phyloP scores from a whole-genome alignment of 2,329 filamentous ascomycete species.

The Trichoderma arundinaceum region DNA sequence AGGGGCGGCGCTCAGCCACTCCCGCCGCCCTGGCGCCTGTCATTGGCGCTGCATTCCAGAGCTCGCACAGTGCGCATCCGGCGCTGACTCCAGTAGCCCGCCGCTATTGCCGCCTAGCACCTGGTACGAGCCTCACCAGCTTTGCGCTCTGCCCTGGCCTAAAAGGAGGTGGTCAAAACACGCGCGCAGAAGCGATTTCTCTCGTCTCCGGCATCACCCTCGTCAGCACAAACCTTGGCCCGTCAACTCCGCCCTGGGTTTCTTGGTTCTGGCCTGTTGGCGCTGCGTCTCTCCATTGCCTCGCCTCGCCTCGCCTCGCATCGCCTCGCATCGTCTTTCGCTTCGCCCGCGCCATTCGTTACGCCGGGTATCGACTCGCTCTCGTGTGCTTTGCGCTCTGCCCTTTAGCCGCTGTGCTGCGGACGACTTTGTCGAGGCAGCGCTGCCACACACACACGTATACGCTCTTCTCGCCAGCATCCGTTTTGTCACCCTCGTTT shows the following conservation, averaged over 20 bases:
- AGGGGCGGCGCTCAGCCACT: conserved; percentile 20
- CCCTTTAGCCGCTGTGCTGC: neutral
- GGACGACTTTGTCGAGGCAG: no score
- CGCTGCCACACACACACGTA: neutral
- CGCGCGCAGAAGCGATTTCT: neutral
- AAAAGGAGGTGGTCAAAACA: conserved; percentile 26
- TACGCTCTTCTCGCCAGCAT: neutral
- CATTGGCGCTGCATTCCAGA: conserved; percentile 24
- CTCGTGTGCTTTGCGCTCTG: neutral
- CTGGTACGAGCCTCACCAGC: neutral
- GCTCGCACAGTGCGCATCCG: conserved; percentile 12
- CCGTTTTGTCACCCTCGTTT: neutral
- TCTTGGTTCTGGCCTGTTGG: neutral
- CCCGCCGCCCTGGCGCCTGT: conserved; percentile 20
- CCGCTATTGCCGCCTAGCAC: neutral
- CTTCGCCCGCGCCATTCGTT: conserved; percentile 9
- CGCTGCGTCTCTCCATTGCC: conserved; percentile 8
- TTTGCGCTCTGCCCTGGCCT: conserved; percentile 11
- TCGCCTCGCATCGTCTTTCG: conserved; percentile 6
- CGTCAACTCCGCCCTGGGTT: conserved; percentile 7
- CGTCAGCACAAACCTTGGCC: neutral
- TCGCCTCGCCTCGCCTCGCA: neutral
- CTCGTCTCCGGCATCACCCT: conserved; percentile 14
- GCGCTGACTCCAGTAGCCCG: neutral
- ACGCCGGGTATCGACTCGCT: neutral